Evolutionary conservation across 192 early-diverging fungal genomes (phyloP), one percentile per base, ranked within the genome.

Genomic region (Ambispora gerdemannii): DNA sequence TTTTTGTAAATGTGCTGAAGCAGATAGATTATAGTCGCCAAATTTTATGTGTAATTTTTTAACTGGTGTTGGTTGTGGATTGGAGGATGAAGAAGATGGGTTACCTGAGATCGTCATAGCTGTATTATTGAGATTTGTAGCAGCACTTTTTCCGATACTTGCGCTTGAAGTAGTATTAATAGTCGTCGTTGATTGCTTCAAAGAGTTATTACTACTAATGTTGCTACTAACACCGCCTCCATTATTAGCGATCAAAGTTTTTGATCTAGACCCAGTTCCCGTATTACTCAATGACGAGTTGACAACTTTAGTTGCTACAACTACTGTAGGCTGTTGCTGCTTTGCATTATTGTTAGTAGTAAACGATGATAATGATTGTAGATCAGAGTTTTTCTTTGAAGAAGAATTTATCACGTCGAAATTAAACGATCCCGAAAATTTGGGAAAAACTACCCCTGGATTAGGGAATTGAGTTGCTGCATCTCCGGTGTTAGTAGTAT

Each of bases 381-480:
- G 38, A n/a, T n/a, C 15, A 17, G 36, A 4, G 25, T 0, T 13
- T 55, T 60, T 70, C n/a, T 70, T 70, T 13, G 68, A 36, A 49
- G 25, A n/a, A n/a, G n/a, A n/a, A n/a, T n/a, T n/a, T n/a, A n/a
- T 56, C 27, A 70, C 20, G 30, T 60, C 68, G 59, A 70, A 70
- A 32, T 70, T 60, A 60, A 70, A 70, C 28, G 68, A 70, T 43
- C 68, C 68, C 4, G 33, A 59, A 49, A 70, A 70, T 27, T 70
- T 33, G 30, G 68, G 55, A 50, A 70, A 70, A 30, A 70, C 56
- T 70, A 70, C 52, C 28, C 53, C 35, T 22, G 68, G 59, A 60
- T 59, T 28, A 59, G 52, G 17, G 52, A 38, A 60, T 56, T 55
- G 19, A 33, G 43, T 31, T 52, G 52, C 24, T 52, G 49, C 17